Percentiles rank a stretch among this genome's conserved stretches.
These are phyloP conservation scores for Geosmithia morbida DNA, from an alignment of 2,329 filamentous ascomycete species.

Conservation along the genomic window DNA sequence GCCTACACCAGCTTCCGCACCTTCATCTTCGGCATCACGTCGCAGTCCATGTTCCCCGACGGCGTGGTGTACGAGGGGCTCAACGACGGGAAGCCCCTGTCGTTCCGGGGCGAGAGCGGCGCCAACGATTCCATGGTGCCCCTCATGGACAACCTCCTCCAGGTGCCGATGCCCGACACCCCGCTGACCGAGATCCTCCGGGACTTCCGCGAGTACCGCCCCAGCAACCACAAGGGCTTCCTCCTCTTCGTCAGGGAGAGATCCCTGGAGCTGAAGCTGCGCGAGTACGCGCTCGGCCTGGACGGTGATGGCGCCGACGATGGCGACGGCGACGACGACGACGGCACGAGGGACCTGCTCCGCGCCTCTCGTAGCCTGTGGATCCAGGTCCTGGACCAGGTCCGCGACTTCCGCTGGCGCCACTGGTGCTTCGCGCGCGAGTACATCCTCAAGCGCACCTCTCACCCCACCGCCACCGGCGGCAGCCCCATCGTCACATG, in stretches of 20 bases:
- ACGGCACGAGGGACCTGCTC: constrained; percentile 24
- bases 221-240: constrained; percentile 78
- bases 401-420: constrained; percentile 69
- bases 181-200: constrained; percentile 77
- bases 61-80: constrained; percentile 84
- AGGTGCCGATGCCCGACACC: constrained; percentile 77
- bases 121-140: constrained; percentile 94
- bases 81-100: constrained; percentile 40
- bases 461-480: constrained; percentile 65
- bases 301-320: not conserved
- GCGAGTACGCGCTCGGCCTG: constrained; percentile 38
- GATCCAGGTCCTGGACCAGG: constrained; percentile 54
- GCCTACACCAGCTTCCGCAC: constrained; percentile 86
- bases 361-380: constrained; percentile 44
- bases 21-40: constrained; percentile 94
- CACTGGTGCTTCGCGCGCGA: constrained; percentile 79
- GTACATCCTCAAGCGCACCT: constrained; percentile 68
- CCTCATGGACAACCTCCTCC: constrained; percentile 73
- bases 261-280: constrained; percentile 34
- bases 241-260: constrained; percentile 52
- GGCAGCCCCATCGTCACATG: constrained; percentile 74
- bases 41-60: constrained; percentile 84
- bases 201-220: constrained; percentile 82
- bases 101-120: constrained; percentile 82
- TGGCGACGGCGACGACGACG: constrained; percentile 10